A percentile compares a stretch with the other conserved stretches of the same genome.
phyloP scores from a whole-genome alignment of 768 basidiomycete genomes.

The Hericium erinaceus region DNA sequence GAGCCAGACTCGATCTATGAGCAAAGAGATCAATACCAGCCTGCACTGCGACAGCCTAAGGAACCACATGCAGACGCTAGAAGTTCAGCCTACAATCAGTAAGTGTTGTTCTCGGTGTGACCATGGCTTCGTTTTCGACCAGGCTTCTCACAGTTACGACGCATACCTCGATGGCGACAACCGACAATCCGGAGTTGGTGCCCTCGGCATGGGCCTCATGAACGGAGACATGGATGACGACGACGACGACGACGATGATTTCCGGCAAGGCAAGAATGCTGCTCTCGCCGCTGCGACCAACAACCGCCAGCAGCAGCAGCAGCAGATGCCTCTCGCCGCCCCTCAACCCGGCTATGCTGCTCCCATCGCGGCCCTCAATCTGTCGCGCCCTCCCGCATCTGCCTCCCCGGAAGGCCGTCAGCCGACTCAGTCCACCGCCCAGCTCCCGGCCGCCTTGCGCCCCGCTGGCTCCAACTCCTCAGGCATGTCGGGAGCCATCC shows the following conservation, averaged over 20 bases:
- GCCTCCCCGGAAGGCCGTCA: conserved; percentile 13
- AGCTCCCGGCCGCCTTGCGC: conserved; percentile 9
- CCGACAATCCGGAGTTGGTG: conserved; percentile 46
- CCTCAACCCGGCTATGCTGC: conserved; percentile 70
- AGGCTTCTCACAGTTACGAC: conserved; percentile 44
- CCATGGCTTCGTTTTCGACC: conserved; percentile 4
- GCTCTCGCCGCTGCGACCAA: conserved; percentile 1
- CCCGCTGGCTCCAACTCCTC: conserved; percentile 23
- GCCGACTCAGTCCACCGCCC: conserved; percentile 20
- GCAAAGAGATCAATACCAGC: conserved; percentile 33
- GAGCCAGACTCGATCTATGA: conserved; percentile 55
- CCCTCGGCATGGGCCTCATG: conserved; percentile 41
- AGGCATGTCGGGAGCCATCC: not conserved
- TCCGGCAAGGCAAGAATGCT: conserved; percentile 14
- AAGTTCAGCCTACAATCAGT: conserved; percentile 63
- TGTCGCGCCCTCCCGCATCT: conserved; percentile 36
- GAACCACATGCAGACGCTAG: conserved; percentile 39
- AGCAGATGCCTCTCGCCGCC: conserved; percentile 43
- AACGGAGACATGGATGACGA: conserved; percentile 34
- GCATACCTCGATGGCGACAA: conserved; percentile 39
- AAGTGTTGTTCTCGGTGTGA: conserved; percentile 21
- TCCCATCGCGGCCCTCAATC: conserved; percentile 55
- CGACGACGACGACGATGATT: conserved; percentile 31
- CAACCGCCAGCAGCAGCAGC: not conserved
- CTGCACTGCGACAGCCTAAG: conserved; percentile 28